Percentiles rank a stretch among this genome's conserved stretches.
Conservation (phyloP, 768 basidiomycete genomes). For the Rhodotorula toruloides region DNA sequence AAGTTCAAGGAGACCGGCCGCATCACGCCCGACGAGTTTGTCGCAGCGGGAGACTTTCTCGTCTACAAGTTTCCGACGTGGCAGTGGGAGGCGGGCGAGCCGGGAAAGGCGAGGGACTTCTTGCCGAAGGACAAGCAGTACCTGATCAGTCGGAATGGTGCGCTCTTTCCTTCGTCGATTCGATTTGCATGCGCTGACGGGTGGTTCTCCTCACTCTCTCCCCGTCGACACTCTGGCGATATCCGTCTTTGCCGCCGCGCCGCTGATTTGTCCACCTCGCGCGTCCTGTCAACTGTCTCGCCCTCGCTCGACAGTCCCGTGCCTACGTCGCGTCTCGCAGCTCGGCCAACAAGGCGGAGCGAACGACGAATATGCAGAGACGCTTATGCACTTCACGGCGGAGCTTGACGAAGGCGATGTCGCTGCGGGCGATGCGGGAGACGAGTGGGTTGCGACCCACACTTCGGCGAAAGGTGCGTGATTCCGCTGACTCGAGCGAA, state of each 20-base stretch:
- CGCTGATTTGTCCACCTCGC: background rate
- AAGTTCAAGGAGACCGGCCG: conserved; percentile 99
- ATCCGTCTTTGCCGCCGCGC: background rate
- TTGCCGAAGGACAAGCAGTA: conserved; percentile 96
- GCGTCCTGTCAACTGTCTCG: too few relatives aligned
- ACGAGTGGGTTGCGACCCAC: conserved; percentile 99
- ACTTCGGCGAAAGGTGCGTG: conserved; percentile 57
- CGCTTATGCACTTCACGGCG: conserved; percentile 66
- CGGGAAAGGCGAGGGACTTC: conserved; percentile 78
- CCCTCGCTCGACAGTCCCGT: conserved; percentile 65
- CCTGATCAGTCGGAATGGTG: conserved; percentile 76
- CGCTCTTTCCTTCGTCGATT: conserved; percentile 19
- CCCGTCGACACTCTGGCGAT: background rate
- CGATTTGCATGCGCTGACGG: background rate
- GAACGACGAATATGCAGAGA: conserved; percentile 92
- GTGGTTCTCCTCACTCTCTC: background rate
- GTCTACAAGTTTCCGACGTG: conserved; percentile 98
- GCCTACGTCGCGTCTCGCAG: conserved; percentile 83
- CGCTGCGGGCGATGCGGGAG: conserved; percentile 56
- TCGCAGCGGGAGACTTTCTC: conserved; percentile 94
- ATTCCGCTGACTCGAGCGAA: background rate
- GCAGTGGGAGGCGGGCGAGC: conserved; percentile 94
- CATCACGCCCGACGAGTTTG: conserved; percentile 77
- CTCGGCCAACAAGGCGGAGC: conserved; percentile 54
- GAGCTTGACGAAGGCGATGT: conserved; percentile 58